Base-by-base conservation (phyloP, 2,329 filamentous ascomycete genomes). In the Aspergillus texensis region DNA sequence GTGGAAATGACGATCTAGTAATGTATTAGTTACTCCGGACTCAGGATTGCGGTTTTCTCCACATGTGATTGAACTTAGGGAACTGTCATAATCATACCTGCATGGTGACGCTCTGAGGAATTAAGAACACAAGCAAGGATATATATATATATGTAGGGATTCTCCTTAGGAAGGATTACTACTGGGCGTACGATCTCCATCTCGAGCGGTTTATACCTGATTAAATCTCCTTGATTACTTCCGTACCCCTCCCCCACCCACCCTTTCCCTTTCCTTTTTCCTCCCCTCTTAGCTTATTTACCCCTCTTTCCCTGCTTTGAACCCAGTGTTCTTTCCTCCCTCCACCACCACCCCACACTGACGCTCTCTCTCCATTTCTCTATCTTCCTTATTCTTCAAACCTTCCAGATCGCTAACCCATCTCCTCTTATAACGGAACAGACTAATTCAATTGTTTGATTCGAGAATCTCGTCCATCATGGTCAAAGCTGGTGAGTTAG, bases 401-500 rank as follows among this genome's bases (percentile, higher is more conserved):
- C 11, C 28, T 16, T 28, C 43, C 53, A 53, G 53, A 53, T 62
- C 41, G 39, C 54, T 36, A 14, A 43, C 46, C 36, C 46, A 14
- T 46, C 36, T 41, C 28, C 9, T 34, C 53, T 26, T n/a, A 41
- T 14, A 36, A 53, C 55, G 11, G 11, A 41, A 54, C 28, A 55
- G 52, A 55, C 32, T 21, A 39, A 26, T 19, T 24, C 52, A 39
- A 55, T 26, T 19, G 30, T 39, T 55, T n/a, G 30, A 24, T 39
- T 36, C 9, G 19, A 24, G 26, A 8, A 24, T 21, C n/a, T 24
- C 34, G 26, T 62, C 66, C 75, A 82, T 70, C 62, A 84, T 83
- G 81, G 81, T 84, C 64, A 84, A 83, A 75, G 81, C 81, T 73
- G 77, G 77, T 78, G 60, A 58, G 75, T n/a, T 57, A 28, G 19